A percentile compares a stretch with the other conserved stretches of the same genome.
These are phyloP conservation scores for Cutaneotrichosporon cutaneum DNA, from an alignment of 1,284 basidiomycete genomes.

Conservation along the genomic window DNA sequence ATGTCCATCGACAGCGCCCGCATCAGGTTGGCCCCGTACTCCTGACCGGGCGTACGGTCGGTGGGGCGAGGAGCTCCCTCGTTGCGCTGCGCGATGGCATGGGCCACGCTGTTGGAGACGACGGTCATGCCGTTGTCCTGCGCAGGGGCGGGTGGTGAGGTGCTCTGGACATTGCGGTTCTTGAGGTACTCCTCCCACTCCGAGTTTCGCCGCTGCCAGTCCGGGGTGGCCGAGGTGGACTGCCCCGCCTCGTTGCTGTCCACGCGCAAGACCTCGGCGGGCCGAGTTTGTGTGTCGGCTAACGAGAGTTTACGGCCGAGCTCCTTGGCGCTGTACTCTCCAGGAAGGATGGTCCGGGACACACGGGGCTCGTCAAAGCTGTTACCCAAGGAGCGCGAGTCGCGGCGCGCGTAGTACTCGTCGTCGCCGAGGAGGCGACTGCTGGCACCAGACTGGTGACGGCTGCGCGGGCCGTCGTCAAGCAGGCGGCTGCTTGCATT, in stretches of 20 bases:
- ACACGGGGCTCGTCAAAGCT: not conserved
- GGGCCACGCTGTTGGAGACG: slow-evolving; percentile 19
- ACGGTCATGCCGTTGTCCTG: slow-evolving; percentile 9
- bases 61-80: slow-evolving; percentile 3
- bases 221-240: not conserved
- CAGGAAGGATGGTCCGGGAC: slow-evolving; percentile 2
- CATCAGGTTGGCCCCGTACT: slow-evolving; percentile 22
- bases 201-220: slow-evolving; percentile 8
- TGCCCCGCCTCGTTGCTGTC: not conserved
- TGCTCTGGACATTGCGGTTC: slow-evolving; percentile 38
- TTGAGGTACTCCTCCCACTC: slow-evolving; percentile 48
- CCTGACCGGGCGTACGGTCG: slow-evolving; percentile 10
- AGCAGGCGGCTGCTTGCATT: slow-evolving; percentile 10
- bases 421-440: slow-evolving; percentile 13
- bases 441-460: slow-evolving; percentile 13
- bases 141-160: not conserved
- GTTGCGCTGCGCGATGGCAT: slow-evolving; percentile 9
- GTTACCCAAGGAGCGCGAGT: not conserved
- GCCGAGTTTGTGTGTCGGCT: not conserved
- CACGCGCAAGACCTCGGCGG: not conserved
- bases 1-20: slow-evolving; percentile 15
- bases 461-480: slow-evolving; percentile 9
- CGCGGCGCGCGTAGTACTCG: slow-evolving; percentile 2
- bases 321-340: not conserved
- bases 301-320: not conserved